Conservation (phyloP, 306 rosid species). For the Trichosanthes truncata region DNA sequence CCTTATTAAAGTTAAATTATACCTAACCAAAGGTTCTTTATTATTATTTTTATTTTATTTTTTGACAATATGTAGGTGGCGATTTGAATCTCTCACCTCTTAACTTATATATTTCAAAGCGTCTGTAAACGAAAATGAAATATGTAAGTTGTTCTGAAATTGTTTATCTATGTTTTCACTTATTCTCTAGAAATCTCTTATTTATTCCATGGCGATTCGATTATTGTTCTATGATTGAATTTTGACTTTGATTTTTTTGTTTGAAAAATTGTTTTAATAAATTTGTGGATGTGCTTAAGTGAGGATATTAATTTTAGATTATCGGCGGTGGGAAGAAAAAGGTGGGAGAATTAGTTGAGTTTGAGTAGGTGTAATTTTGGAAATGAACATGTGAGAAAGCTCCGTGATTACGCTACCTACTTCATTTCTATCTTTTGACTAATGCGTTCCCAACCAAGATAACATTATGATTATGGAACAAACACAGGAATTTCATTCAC, state of each 20-base stretch:
- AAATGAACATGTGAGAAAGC: neutral
- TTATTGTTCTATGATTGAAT: neutral
- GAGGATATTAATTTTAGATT: neutral
- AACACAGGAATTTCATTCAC: neutral
- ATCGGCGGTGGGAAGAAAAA: neutral
- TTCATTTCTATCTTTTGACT: constrained; percentile 3
- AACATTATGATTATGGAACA: neutral
- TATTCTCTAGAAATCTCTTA: too few species aligned
- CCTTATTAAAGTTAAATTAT: neutral
- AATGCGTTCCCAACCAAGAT: neutral
- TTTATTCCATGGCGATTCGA: neutral
- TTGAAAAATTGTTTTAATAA: neutral
- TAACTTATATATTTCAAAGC: too few species aligned
- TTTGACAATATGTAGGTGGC: too few species aligned
- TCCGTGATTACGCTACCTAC: neutral
- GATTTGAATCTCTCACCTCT: too few species aligned
- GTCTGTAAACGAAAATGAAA: too few species aligned
- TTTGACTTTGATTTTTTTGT: neutral
- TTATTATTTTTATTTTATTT: too few species aligned
- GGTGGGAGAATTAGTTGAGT: neutral
- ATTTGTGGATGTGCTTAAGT: neutral
- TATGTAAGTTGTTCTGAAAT: too few species aligned
- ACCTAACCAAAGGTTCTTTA: too few species aligned
- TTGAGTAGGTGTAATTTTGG: neutral
- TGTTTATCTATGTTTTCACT: neutral